Evolutionary conservation across 371 early-diverging fungal genomes (phyloP).

Genomic region (Lichtheimia hyalospora): DNA sequence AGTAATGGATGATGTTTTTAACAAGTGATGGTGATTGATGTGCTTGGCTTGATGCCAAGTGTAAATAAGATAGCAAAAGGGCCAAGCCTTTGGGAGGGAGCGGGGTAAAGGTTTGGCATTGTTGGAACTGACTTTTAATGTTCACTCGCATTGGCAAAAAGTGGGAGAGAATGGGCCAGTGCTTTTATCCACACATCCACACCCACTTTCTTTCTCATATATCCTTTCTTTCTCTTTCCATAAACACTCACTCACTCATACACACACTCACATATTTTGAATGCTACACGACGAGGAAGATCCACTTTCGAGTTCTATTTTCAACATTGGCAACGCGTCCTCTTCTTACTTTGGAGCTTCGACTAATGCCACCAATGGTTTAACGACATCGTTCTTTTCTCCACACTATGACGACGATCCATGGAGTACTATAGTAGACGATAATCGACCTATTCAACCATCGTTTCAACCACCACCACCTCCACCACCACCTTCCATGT

Average conservation of each 20-base stretch:
- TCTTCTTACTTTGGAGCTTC: slow-evolving; percentile 6
- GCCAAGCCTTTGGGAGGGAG: too few species aligned
- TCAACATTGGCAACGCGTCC: slow-evolving; percentile 6
- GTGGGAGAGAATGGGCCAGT: too few species aligned
- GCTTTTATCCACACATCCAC: too few species aligned
- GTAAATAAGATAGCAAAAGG: too few species aligned
- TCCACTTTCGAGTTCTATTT: slow-evolving; percentile 17
- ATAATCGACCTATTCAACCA: neutral
- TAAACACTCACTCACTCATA: too few species aligned
- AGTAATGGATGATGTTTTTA: too few species aligned
- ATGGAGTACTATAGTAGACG: slow-evolving; percentile 12
- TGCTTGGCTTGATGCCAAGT: too few species aligned
- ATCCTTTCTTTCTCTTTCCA: neutral
- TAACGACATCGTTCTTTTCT: slow-evolving; percentile 15
- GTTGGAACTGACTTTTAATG: too few species aligned
- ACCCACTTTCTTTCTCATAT: neutral
- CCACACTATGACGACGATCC: slow-evolving; percentile 19
- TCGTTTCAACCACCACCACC: neutral
- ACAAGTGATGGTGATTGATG: too few species aligned
- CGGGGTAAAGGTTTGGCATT: too few species aligned
- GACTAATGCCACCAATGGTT: neutral
- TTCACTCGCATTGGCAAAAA: too few species aligned
- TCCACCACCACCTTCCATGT: too few species aligned
- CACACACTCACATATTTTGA: neutral
- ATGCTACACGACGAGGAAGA: slow-evolving; percentile 26